Evolutionary conservation across 164 flowering plant species (phyloP).

Genomic region (Liquidambar formosana): DNA sequence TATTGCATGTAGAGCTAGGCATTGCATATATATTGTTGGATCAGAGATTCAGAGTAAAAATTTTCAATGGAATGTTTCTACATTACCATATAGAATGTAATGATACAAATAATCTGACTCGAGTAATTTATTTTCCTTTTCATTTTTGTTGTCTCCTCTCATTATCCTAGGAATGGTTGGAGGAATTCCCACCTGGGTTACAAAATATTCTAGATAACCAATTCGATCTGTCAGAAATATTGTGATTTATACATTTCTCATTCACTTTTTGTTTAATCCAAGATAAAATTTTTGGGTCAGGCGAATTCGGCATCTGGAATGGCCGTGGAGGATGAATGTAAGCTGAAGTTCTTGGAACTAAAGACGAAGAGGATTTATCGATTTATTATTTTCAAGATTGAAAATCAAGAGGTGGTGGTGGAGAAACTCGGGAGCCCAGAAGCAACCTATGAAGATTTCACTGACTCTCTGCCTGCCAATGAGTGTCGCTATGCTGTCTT

Average conservation of each 20-base stretch:
- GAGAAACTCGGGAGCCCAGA: slow-evolving; percentile 63
- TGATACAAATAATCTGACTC: too few relatives aligned
- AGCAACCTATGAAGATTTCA: slow-evolving; percentile 65
- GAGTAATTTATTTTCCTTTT: too few relatives aligned
- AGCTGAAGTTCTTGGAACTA: slow-evolving; percentile 70
- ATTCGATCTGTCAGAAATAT: too few relatives aligned
- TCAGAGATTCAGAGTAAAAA: too few relatives aligned
- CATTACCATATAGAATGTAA: too few relatives aligned
- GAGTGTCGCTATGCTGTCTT: slow-evolving; percentile 84
- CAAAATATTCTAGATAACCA: too few relatives aligned
- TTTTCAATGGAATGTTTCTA: too few relatives aligned
- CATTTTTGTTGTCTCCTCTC: too few relatives aligned
- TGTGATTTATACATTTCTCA: not conserved
- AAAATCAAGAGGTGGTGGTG: slow-evolving; percentile 61
- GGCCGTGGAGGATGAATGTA: slow-evolving; percentile 74
- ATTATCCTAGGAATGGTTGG: too few relatives aligned
- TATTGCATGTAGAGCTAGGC: too few relatives aligned
- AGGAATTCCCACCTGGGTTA: too few relatives aligned
- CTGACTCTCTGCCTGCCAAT: slow-evolving; percentile 52
- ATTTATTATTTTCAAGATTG: slow-evolving; percentile 69
- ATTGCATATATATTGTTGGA: too few relatives aligned
- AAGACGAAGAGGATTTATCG: slow-evolving; percentile 69
- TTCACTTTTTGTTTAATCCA: not conserved
- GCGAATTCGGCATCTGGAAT: slow-evolving; percentile 85
- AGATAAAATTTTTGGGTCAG: slow-evolving; percentile 20